Evolutionary conservation across 495 filamentous ascomycete genomes (phyloP), one percentile per base, ranked within the genome.

Genomic region (Xylaria bambusicola): DNA sequence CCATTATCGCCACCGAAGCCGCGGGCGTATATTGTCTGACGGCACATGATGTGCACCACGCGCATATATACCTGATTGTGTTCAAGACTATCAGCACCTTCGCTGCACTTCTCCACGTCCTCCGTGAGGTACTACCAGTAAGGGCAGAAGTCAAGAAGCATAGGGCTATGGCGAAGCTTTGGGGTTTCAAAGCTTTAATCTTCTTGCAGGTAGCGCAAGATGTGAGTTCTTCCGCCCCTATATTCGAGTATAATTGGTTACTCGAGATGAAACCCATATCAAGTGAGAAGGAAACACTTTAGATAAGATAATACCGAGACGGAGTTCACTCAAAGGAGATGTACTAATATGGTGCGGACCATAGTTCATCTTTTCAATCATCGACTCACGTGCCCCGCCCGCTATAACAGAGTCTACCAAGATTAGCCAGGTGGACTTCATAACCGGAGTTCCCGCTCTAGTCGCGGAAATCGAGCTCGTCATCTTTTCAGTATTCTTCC

Each of bases 31-130:
- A 60, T 36, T 52, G 57, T 36, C 49, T 60, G 9, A 52, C 57
- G 41, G 40, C 57, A 9, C 48, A 41, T 23, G 57, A 53, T 20
- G 40, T 49, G 18, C 49, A 41, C 23, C 49, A 54, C 29, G 48
- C 57, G 31, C 49, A 60, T 10, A 21, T 47, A 12, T 53, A 23
- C 15, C 17, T 60, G 20, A 3, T 47, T 12, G 40, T 60, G 20
- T 12, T 60, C 29, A 52, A 60, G 57, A 60, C 50, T 3, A n/a
- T 53, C 29, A 60, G 49, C 49, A 60, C 50, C 4, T 18, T 54
- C 17, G 10, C 10, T 13, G 57, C 57, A 13, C 29, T 54, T 1
- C 4, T 47, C n/a, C 6, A 20, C 23, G 57, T 60, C 49, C 23
- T 52, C 21, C 50, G 35, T 33, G 35, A 17, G 2, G 44, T 27